Base-by-base conservation (phyloP, 108 stramenopile genomes). In the Hondaea fermentalgiana region DNA sequence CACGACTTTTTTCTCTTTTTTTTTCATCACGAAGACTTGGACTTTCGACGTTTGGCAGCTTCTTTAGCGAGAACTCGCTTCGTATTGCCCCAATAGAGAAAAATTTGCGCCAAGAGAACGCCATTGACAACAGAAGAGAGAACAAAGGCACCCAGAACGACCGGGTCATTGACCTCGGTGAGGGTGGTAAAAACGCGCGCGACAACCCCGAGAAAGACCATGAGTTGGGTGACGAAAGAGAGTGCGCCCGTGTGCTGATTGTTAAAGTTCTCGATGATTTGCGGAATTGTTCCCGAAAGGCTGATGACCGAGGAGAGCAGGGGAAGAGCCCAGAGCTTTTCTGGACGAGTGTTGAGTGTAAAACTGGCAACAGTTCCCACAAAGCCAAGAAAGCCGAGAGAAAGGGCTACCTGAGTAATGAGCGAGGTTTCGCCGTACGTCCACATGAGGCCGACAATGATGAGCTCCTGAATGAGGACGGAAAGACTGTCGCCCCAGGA, bases 401-500 rank as follows among this genome's bases (percentile, higher is more conserved):
- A 21, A 23, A 53, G 28, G 6, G 25, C 76, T 6, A 23, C 51
- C n/a, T 83, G 49, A 0, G 51, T 23, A 25, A 12, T 12, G 49
- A 53, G 6, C 6, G 76, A 53, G 76, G 76, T 83, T 10, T 83
- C 51, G 10, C 49, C 45, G 4, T 83, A 83, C 10, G 45, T 83
- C 76, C 76, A 83, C 25, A 83, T 83, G 51, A 83, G 76, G 19
- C 49, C 76, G 51, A 83, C 76, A 47, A 83, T 53, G 4, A 53
- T 83, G 25, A 83, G 12, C 49, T 83, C 76, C 23, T 83, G 76
- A 43, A 83, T 6, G 0, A 83, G 76, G n/a, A 83, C 51, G 25
- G 76, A 47, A 12, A 83, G 28, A 83, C 76, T 83, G 51, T 83
- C 76, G 45, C 76, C 76, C 76, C 76, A 83, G 49, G 49, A 47